Evolutionary conservation across 768 basidiomycete genomes (phyloP), one percentile per base, ranked within the genome.

Genomic region (Hygrophorus russula): DNA sequence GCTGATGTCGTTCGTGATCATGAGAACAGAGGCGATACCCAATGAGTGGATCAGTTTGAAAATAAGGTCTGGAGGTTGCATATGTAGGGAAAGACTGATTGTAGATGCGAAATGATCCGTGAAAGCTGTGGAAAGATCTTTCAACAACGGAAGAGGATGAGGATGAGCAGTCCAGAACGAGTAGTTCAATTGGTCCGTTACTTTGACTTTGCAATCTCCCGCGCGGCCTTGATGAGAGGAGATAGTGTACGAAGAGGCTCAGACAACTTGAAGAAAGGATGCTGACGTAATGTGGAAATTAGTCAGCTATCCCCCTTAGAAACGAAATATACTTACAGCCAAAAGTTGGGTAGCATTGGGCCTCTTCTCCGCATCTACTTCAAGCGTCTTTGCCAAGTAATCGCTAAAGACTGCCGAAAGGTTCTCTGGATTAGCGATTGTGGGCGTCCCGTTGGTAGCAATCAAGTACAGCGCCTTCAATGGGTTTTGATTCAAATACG

Each of bases 401-500:
- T 96, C 89, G 42, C 76, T 80, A 68, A 99, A 98, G 12, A 85
- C 71, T 0, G 77, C 55, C 2, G 81, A 84, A 28, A 76, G 55
- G 47, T 71, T 74, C 60, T 76, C 73, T 7, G 93, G 93, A 60
- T 96, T 97, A 42, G 89, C 85, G 51, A 99, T 91, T 41, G 84
- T 85, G 0, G 96, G 96, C 17, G 94, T 98, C 19, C 96, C 94
- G 53, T 97, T 97, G 7, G 94, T 99, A 2, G 94, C 94, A 54
- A 99, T 99, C 38, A 99, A 77, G 62, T 98, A 99, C 35, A 99
- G 66, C 2, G 96, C 96, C 60, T 96, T 97, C 41, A 96, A 70
- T 0, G 93, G 92, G 63, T 94, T 94, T 68, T 96, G 92, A 58
- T 93, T 93, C 29, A 94, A 73, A 55, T 96, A 96, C 17, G 92